phyloP scores from a whole-genome alignment of 192 early-diverging fungal genomes.

The Neocallimastix lanati region DNA sequence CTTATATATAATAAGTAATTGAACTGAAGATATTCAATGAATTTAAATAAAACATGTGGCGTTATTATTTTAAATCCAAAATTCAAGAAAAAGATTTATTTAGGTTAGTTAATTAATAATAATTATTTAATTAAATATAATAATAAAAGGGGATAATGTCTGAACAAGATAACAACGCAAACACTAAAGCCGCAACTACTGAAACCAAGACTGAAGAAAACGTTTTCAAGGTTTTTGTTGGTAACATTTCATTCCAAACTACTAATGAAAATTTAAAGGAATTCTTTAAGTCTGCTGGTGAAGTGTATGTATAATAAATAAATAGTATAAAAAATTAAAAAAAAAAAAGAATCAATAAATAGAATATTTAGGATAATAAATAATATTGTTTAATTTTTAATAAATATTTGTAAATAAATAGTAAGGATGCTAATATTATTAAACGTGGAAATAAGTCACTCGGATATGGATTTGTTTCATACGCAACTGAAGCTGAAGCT shows the following conservation, averaged over 20 bases:
- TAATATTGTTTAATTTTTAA: background rate
- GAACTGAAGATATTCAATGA: too few species aligned
- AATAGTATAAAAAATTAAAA: background rate
- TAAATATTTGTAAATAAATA: too few species aligned
- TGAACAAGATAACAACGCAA: background rate
- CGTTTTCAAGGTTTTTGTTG: constrained; percentile 75
- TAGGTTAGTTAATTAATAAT: too few species aligned
- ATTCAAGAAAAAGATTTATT: too few species aligned
- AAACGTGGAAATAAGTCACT: constrained; percentile 59
- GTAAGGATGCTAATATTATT: constrained; percentile 60
- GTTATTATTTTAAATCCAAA: too few species aligned
- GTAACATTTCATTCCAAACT: constrained; percentile 81
- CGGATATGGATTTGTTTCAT: constrained; percentile 90
- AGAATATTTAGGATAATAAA: background rate
- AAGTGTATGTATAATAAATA: constrained; percentile 43
- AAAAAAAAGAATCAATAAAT: constrained; percentile 1
- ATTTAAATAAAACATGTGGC: too few species aligned
- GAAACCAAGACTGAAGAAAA: constrained; percentile 1
- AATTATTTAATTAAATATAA: too few species aligned
- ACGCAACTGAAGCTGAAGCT: constrained; percentile 45
- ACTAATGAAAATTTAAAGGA: constrained; percentile 59
- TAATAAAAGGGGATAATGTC: background rate
- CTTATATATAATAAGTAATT: too few species aligned
- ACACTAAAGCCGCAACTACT: constrained; percentile 5
- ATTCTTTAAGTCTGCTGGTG: constrained; percentile 49